phyloP scores from a whole-genome alignment of 1,284 basidiomycete species.

The Pascua guehoae region DNA sequence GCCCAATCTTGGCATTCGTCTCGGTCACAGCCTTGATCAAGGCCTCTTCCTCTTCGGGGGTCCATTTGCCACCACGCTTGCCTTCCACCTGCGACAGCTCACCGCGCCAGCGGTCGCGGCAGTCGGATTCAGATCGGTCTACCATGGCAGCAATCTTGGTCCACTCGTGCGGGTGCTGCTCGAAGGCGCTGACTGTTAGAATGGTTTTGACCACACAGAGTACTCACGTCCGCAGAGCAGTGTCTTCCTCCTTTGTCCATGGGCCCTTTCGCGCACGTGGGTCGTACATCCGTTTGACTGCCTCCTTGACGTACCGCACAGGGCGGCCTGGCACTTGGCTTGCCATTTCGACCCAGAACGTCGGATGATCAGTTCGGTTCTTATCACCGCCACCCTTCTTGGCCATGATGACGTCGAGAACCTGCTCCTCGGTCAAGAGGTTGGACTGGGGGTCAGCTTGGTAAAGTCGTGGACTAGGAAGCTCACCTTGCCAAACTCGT shows the following conservation, averaged over 20 bases:
- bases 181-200: constrained; percentile 25
- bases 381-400: constrained; percentile 21
- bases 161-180: constrained; percentile 34
- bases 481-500: constrained; percentile 24
- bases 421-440: constrained; percentile 18
- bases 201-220: neutral
- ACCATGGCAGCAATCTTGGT: constrained; percentile 33
- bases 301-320: constrained; percentile 34
- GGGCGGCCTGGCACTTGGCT: constrained; percentile 35
- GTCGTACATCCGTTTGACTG: constrained; percentile 37
- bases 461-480: no score
- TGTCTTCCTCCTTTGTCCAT: constrained; percentile 39
- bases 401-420: constrained; percentile 33
- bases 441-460: constrained; percentile 1
- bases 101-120: constrained; percentile 36
- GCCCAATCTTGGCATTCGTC: constrained; percentile 18
- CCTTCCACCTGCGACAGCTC: constrained; percentile 22
- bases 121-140: constrained; percentile 37
- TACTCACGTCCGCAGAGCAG: constrained; percentile 27
- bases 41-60: constrained; percentile 16
- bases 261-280: constrained; percentile 37
- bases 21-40: constrained; percentile 20
- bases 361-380: constrained; percentile 19
- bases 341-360: constrained; percentile 39
- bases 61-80: constrained; percentile 23